Conservation (phyloP, 2,329 filamentous ascomycete species). For the Aspergillus candidus region DNA sequence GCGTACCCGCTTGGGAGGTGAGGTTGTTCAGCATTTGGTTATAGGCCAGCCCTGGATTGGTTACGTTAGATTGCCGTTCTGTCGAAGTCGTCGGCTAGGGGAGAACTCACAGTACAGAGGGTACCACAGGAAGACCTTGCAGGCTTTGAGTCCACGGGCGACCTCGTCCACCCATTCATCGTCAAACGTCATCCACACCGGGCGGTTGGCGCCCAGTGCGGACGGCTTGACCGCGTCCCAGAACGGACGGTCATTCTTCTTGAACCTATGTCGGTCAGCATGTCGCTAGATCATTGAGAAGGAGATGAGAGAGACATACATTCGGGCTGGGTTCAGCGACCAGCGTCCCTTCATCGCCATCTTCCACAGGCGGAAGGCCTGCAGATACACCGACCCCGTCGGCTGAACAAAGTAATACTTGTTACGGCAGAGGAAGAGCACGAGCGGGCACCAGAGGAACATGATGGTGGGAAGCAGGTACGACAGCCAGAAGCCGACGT, state of each 20-base stretch:
- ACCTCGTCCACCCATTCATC: constrained; percentile 79
- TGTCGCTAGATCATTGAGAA: too few species aligned
- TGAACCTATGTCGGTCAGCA: constrained; percentile 11
- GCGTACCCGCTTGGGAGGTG: constrained; percentile 45
- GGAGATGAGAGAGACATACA: constrained; percentile 33
- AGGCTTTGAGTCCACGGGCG: constrained; percentile 61
- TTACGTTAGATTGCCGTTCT: background rate
- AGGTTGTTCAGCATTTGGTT: constrained; percentile 53
- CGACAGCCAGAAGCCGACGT: constrained; percentile 68
- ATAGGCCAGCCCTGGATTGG: constrained; percentile 39
- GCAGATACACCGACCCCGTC: constrained; percentile 64
- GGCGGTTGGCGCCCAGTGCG: constrained; percentile 17
- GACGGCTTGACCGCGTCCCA: constrained; percentile 32
- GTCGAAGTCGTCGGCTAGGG: background rate
- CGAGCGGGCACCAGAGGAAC: constrained; percentile 57
- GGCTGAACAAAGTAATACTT: constrained; percentile 60
- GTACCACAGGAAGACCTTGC: constrained; percentile 60
- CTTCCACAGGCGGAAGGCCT: constrained; percentile 56
- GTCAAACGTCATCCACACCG: constrained; percentile 66
- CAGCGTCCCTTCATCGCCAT: constrained; percentile 60
- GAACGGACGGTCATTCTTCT: constrained; percentile 11
- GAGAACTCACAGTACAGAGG: constrained; percentile 41
- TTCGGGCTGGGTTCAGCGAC: constrained; percentile 55
- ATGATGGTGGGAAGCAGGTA: constrained; percentile 62
- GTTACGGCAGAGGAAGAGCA: constrained; percentile 56